These are phyloP conservation scores for Perilla frutescens DNA, from an alignment of 257 asterid species.

Conservation along the genomic window DNA sequence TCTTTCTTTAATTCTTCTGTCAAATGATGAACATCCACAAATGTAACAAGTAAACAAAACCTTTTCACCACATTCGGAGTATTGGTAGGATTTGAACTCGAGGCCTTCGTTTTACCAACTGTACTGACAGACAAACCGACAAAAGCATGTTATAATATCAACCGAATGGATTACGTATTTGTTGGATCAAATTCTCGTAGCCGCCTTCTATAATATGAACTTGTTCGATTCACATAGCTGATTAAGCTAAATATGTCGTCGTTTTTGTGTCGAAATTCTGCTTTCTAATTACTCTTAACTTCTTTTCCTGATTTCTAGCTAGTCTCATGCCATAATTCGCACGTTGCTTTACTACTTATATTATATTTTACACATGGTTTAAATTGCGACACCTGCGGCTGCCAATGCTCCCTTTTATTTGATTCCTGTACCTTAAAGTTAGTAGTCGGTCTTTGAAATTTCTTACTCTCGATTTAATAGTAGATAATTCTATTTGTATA, in stretches of 20 bases:
- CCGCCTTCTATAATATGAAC: background rate
- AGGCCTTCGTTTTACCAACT: too few relatives aligned
- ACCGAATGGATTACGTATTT: background rate
- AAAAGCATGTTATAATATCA: too few relatives aligned
- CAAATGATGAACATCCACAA: slow-evolving; percentile 7
- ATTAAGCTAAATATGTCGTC: too few relatives aligned
- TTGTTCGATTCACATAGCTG: background rate
- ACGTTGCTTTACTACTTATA: too few relatives aligned
- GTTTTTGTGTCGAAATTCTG: background rate
- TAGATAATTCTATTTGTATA: background rate
- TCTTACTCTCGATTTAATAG: background rate
- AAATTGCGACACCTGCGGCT: too few relatives aligned
- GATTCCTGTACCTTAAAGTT: background rate
- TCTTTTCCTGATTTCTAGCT: background rate
- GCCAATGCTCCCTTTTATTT: background rate
- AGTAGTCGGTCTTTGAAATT: too few relatives aligned
- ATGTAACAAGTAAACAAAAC: background rate
- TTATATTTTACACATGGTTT: too few relatives aligned
- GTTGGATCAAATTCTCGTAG: background rate
- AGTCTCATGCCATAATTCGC: background rate
- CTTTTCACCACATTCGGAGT: too few relatives aligned
- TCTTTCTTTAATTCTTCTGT: background rate
- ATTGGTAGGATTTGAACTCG: too few relatives aligned
- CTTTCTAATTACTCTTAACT: background rate
- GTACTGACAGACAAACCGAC: too few relatives aligned